Percentiles rank a stretch among this genome's conserved stretches.
phyloP scores from a whole-genome alignment of 805 yeast genomes.

The Kuraishia piskuri region DNA sequence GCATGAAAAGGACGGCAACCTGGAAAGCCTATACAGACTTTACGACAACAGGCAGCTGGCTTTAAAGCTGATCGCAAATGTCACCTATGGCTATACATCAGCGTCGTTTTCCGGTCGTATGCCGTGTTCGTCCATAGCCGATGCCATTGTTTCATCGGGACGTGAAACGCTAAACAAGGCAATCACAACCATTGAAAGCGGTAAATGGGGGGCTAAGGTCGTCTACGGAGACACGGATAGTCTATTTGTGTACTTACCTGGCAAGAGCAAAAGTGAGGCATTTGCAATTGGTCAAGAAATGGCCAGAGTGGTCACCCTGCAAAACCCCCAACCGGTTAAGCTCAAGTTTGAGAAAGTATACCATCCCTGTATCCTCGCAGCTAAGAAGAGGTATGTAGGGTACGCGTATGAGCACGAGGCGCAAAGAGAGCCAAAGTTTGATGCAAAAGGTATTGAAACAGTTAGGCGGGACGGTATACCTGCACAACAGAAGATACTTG shows the following conservation, averaged over 20 bases:
- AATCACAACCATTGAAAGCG: conserved; percentile 54
- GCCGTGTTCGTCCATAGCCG: conserved; percentile 96
- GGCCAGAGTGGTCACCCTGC: conserved; percentile 50
- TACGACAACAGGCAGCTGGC: conserved; percentile 79
- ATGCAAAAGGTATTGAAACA: conserved; percentile 96
- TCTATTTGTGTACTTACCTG: conserved; percentile 83
- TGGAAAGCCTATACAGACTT: conserved; percentile 33
- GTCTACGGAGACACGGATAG: conserved; percentile 98
- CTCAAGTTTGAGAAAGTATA: conserved; percentile 91
- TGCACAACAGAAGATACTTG: conserved; percentile 79
- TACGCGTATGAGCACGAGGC: conserved; percentile 55
- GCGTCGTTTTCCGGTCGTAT: conserved; percentile 94
- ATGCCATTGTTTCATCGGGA: conserved; percentile 86
- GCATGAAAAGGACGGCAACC: conserved; percentile 27
- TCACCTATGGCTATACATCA: conserved; percentile 91
- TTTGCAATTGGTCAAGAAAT: conserved; percentile 66
- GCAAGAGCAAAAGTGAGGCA: conserved; percentile 69
- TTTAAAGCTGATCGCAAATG: conserved; percentile 84
- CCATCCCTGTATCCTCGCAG: conserved; percentile 72
- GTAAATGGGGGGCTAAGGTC: conserved; percentile 78
- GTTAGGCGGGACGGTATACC: conserved; percentile 92
- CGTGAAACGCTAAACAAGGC: conserved; percentile 75
- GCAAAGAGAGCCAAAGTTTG: conserved; percentile 60
- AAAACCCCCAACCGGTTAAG: conserved; percentile 73
- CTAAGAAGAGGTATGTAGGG: conserved; percentile 91